These are phyloP conservation scores for Collariella sp. DNA, from an alignment of 495 filamentous ascomycete species.

Conservation along the genomic window DNA sequence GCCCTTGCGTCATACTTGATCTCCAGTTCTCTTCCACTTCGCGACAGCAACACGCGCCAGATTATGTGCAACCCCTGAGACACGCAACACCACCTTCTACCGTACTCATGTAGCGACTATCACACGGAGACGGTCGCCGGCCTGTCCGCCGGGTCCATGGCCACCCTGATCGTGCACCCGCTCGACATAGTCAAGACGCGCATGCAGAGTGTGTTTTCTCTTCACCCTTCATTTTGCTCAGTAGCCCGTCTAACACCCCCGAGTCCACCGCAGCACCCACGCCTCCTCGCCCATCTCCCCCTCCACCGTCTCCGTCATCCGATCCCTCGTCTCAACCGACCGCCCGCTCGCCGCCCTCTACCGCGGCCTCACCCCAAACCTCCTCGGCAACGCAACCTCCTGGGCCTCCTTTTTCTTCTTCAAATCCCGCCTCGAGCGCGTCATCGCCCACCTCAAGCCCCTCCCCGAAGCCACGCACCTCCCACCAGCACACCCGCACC, in stretches of 20 bases:
- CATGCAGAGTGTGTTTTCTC: constrained; percentile 62
- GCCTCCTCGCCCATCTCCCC: constrained; percentile 23
- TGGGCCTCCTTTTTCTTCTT: constrained; percentile 89
- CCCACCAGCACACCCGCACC: neutral
- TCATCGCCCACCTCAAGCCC: constrained; percentile 18
- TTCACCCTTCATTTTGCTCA: neutral
- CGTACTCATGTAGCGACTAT: constrained; percentile 16
- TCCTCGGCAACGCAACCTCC: constrained; percentile 79
- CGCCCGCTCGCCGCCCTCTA: constrained; percentile 61
- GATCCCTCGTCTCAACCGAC: constrained; percentile 32
- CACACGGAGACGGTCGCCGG: constrained; percentile 70
- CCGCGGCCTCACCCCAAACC: constrained; percentile 79
- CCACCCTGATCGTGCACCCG: constrained; percentile 76
- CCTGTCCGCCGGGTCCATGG: constrained; percentile 76
- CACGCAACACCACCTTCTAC: neutral
- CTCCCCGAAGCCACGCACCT: neutral
- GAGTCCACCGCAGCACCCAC: constrained; percentile 31
- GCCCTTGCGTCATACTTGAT: constrained; percentile 16
- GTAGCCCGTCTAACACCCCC: neutral
- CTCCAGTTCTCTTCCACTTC: neutral
- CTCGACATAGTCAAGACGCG: constrained; percentile 94
- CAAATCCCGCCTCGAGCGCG: constrained; percentile 41
- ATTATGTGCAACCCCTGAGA: neutral
- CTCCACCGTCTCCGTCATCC: constrained; percentile 39
- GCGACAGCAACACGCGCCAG: neutral